Evolutionary conservation across 805 yeast species (phyloP), one percentile per base, ranked within the genome.

Genomic region (Saturnispora galanensis): DNA sequence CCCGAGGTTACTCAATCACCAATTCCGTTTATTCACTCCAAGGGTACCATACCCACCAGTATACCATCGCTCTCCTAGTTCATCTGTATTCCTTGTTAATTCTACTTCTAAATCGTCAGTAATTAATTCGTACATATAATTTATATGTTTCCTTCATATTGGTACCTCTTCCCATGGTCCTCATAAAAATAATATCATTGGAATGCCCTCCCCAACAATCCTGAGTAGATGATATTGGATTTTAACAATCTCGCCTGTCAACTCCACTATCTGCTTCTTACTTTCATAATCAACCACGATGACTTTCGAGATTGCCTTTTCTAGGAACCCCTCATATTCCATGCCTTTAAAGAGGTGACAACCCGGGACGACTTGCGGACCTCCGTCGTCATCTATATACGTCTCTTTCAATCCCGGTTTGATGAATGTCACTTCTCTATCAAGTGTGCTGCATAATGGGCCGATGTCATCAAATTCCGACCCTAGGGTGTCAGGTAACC

Each of bases 311-410:
- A 16, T 18, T 16, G 44, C 32, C 7, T 21, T 11, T 11, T 18
- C n/a, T n/a, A 15, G 36, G 11, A 26, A 35, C 2, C n/a, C 18
- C 6, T 10, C n/a, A 26, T 34, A 41, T 4, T 10, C 13, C 26
- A 10, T 28, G 12, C 16, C 28, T 7, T 34, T n/a, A 10, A 42
- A 36, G 3, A 35, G 11, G 13, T 35, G 39, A 18, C 46, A 38
- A 28, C 46, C 46, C 3, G 46, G 46, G 15, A 43, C 41, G 26
- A 43, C 28, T 8, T 13, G 5, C 1, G 46, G 46, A 11, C 46
- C 46, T 21, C 5, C 17, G 7, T 29, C 13, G 28, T 32, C 42
- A 21, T 21, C 26, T 29, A 33, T 29, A 4, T 28, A n/a, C 6
- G 38, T 41, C 29, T 38, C 15, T 11, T 12, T 16, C 16, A 32